These are phyloP conservation scores for Ophiostoma perfectum DNA, from an alignment of 2,329 filamentous ascomycete species.

Conservation along the genomic window DNA sequence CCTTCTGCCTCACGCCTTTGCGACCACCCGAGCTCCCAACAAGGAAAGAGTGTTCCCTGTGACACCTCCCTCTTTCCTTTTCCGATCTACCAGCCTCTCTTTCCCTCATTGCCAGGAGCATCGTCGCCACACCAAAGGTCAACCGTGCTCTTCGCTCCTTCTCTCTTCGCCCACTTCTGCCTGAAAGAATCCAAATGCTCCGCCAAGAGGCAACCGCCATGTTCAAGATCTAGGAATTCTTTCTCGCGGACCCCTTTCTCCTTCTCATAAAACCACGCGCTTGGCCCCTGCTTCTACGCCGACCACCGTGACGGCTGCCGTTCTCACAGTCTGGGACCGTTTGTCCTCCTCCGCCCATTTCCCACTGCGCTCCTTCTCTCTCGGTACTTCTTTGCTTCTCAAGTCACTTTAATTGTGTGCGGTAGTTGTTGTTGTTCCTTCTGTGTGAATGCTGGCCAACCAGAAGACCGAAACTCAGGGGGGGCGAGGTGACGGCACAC, in stretches of 20 bases:
- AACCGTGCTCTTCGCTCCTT: neutral
- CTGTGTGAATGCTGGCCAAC: slow-evolving; percentile 21
- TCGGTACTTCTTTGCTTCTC: neutral
- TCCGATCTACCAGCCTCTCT: too few relatives aligned
- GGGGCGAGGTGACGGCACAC: slow-evolving; percentile 20
- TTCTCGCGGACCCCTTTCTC: slow-evolving; percentile 26
- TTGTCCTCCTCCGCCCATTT: neutral
- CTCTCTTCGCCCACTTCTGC: neutral
- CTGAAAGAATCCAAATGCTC: slow-evolving; percentile 13
- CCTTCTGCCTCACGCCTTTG: neutral
- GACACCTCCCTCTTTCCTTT: neutral
- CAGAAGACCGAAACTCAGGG: slow-evolving; percentile 12
- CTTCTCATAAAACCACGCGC: slow-evolving; percentile 5
- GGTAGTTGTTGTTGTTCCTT: neutral
- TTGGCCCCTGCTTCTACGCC: slow-evolving; percentile 19
- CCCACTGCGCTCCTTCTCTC: neutral
- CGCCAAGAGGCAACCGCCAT: slow-evolving; percentile 28
- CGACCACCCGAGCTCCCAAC: neutral
- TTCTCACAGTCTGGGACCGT: neutral
- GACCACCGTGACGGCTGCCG: slow-evolving; percentile 22
- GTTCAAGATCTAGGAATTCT: slow-evolving; percentile 30
- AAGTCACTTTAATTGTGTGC: neutral
- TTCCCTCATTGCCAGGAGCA: neutral
- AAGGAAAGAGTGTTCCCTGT: neutral
- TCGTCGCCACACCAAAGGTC: neutral